Percentiles rank a stretch among this genome's conserved stretches.
These are phyloP conservation scores for Musa balbisiana DNA, from an alignment of 202 grass and related monocot species.

Conservation along the genomic window DNA sequence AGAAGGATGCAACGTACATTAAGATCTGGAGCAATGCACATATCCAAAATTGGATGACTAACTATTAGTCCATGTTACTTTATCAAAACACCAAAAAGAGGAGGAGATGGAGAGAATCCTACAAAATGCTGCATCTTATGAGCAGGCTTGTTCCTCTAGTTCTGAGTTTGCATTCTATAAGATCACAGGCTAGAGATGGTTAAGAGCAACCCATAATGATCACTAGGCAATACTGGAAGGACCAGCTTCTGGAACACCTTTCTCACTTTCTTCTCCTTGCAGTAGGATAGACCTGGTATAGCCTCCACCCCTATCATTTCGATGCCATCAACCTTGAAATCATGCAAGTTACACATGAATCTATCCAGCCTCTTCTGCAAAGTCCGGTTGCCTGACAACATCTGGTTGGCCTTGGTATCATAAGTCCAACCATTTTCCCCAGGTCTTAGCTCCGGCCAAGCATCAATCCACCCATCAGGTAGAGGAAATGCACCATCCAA, in stretches of 20 bases:
- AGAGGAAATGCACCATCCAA: conserved; percentile 62
- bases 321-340: conserved; percentile 56
- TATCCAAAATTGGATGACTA: background rate
- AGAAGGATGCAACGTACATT: no score
- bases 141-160: background rate
- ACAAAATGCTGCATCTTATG: background rate
- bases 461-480: conserved; percentile 48
- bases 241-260: conserved; percentile 34
- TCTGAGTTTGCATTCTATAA: no score
- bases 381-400: conserved; percentile 57
- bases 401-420: conserved; percentile 62
- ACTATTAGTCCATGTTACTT: background rate
- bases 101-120: background rate
- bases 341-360: conserved; percentile 49
- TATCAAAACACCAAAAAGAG: no score
- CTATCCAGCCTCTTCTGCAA: conserved; percentile 70
- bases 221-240: conserved; percentile 67
- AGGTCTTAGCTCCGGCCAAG: conserved; percentile 52
- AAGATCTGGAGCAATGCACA: no score
- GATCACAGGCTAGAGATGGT: conserved; percentile 28
- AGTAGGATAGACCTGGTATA: conserved; percentile 48
- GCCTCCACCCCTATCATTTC: conserved; percentile 78
- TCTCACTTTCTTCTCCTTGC: conserved; percentile 62
- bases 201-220: conserved; percentile 76
- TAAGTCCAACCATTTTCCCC: conserved; percentile 74